Percentiles rank a stretch among this genome's conserved stretches.
phyloP scores from a whole-genome alignment of 1,284 basidiomycete species.

The Puccinia hordei region DNA sequence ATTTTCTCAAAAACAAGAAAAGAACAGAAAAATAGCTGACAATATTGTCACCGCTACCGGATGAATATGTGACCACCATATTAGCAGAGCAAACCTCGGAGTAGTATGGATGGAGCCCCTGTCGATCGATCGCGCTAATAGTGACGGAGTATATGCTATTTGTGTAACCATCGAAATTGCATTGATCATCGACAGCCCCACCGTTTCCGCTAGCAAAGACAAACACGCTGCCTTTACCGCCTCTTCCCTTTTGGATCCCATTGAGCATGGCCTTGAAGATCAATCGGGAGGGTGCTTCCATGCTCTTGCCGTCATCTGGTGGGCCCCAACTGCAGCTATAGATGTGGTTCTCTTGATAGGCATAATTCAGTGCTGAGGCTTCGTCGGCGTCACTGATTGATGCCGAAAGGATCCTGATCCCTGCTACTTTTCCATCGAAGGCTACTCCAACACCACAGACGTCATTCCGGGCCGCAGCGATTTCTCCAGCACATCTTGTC shows the following conservation, averaged over 20 bases:
- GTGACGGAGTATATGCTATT: slow-evolving; percentile 97
- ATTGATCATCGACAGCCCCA: slow-evolving; percentile 86
- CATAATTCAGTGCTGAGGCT: slow-evolving; percentile 89
- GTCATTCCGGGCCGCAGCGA: slow-evolving; percentile 94
- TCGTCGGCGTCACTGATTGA: slow-evolving; percentile 99
- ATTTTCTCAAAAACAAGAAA: not conserved
- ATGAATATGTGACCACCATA: slow-evolving; percentile 92
- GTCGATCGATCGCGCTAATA: slow-evolving; percentile 87
- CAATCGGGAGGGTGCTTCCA: slow-evolving; percentile 90
- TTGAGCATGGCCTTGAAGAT: slow-evolving; percentile 94
- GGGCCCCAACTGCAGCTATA: slow-evolving; percentile 99
- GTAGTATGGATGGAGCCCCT: slow-evolving; percentile 92
- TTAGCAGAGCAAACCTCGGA: slow-evolving; percentile 97
- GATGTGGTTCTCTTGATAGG: slow-evolving; percentile 86
- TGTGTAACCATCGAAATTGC: slow-evolving; percentile 99
- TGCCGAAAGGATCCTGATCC: slow-evolving; percentile 90
- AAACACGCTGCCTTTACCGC: slow-evolving; percentile 87
- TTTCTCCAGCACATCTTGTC: slow-evolving; percentile 95
- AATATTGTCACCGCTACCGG: slow-evolving; percentile 89
- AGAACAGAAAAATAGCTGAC: slow-evolving; percentile 63
- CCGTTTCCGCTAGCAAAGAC: slow-evolving; percentile 99
- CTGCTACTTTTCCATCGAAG: slow-evolving; percentile 85
- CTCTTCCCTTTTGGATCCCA: slow-evolving; percentile 86
- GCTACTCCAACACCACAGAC: slow-evolving; percentile 95
- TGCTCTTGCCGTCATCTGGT: slow-evolving; percentile 87